A percentile compares a stretch with the other conserved stretches of the same genome.
Conservation (phyloP, 176 grass and related monocot genomes). For the Avena atlantica region DNA sequence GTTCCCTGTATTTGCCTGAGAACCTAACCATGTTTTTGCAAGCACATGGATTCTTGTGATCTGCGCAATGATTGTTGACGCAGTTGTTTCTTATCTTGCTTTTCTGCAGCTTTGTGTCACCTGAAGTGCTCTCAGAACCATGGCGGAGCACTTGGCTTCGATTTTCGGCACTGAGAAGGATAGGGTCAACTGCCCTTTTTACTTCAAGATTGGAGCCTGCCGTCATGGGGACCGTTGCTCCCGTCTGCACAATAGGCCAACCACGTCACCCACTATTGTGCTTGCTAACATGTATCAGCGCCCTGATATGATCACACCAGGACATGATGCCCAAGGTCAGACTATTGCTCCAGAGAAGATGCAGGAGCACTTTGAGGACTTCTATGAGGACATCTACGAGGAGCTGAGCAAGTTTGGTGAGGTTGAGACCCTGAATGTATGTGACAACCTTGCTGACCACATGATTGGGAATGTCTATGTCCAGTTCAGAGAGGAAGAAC, state of each 20-base stretch:
- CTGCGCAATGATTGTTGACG: neutral
- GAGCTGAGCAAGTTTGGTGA: slow-evolving; percentile 67
- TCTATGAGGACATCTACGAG: slow-evolving; percentile 65
- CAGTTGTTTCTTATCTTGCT: neutral
- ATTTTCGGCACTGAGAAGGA: slow-evolving; percentile 72
- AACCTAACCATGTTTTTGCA: slow-evolving; percentile 13
- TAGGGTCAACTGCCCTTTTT: slow-evolving; percentile 68
- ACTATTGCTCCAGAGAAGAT: slow-evolving; percentile 62
- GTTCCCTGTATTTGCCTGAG: slow-evolving; percentile 29
- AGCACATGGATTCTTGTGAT: neutral
- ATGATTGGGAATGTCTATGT: slow-evolving; percentile 75
- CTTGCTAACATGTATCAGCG: slow-evolving; percentile 75
- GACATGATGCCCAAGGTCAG: slow-evolving; percentile 60
- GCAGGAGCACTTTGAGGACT: slow-evolving; percentile 75
- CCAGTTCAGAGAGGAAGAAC: slow-evolving; percentile 71
- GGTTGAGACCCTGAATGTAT: slow-evolving; percentile 66
- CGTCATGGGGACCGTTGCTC: slow-evolving; percentile 67
- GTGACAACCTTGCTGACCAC: slow-evolving; percentile 67
- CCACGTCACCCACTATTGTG: slow-evolving; percentile 60
- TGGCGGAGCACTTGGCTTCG: slow-evolving; percentile 67
- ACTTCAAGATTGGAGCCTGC: slow-evolving; percentile 73
- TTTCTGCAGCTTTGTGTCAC: slow-evolving; percentile 9
- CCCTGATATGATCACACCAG: slow-evolving; percentile 69
- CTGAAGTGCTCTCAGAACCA: slow-evolving; percentile 26
- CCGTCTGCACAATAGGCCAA: slow-evolving; percentile 66